Evolutionary conservation across 768 basidiomycete species (phyloP), one percentile per base, ranked within the genome.

Genomic region (Ramaria rubella): DNA sequence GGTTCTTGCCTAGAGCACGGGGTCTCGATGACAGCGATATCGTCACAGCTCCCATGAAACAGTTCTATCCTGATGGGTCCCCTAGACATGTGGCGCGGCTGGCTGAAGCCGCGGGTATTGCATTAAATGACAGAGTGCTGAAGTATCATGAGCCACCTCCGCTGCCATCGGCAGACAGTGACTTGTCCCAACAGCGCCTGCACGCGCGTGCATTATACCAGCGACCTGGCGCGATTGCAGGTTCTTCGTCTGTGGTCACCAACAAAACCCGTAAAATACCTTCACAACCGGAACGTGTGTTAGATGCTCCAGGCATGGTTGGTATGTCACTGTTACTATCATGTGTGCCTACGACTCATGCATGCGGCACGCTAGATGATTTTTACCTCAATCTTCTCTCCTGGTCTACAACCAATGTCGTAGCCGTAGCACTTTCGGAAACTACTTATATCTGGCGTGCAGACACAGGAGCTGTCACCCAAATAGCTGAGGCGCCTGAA

Each of bases 331-430:
- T n/a, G 29, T 21, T 21, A 15, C 5, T 27, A 12, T 48, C 30
- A 17, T 33, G 24, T 19, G 30, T 27, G 19, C 40, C 9, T 11
- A 8, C 6, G 23, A 5, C 36, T 43, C 24, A 55, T 26, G 40
- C 12, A 52, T 36, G 34, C 65, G 70, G 44, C 19, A 26, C 23
- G 15, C 43, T 36, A 56, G 93, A 98, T 62, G 96, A 99, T 69
- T 99, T 95, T 69, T 99, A 99, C 67, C 82, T 99, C 65, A 99
- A 98, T 69, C 77, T 99, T 52, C 69, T 97, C 51, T 80, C 86
- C 17, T 99, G 96, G 96, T 88, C 87, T 33, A 79, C 78, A 40
- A 81, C 81, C 61, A 97, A 98, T 69, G 73, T 85, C 26, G 83
- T 99, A 11, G 94, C 89, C 2, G 94, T 99, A 55, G 95, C 89